phyloP scores from a whole-genome alignment of 805 yeast species.

The Scheffersomyces amazonensis region DNA sequence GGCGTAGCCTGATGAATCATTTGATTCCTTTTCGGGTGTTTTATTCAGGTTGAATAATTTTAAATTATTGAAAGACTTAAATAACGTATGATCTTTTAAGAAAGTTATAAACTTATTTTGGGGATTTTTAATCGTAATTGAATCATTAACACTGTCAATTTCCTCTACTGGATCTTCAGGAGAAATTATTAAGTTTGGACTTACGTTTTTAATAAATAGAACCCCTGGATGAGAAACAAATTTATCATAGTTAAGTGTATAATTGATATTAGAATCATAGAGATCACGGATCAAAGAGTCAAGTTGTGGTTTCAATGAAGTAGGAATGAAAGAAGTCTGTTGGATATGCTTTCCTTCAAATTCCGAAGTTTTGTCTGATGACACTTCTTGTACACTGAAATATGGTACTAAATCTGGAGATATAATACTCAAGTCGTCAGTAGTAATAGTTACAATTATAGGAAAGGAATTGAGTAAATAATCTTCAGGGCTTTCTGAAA shows the following conservation, averaged over 20 bases:
- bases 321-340: no score
- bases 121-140: constrained; percentile 1
- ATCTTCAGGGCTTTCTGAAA: no score
- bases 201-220: constrained; percentile 51
- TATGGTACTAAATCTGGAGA: no score
- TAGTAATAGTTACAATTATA: constrained; percentile 2
- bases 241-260: constrained; percentile 22
- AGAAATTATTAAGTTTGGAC: constrained; percentile 23
- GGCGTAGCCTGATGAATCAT: constrained; percentile 2
- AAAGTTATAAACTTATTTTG: constrained; percentile 9
- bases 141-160: not conserved
- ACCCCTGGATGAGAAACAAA: constrained; percentile 56
- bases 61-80: constrained; percentile 16
- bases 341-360: not conserved
- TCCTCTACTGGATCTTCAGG: not conserved
- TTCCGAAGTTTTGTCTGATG: not conserved
- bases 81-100: constrained; percentile 16
- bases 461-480: no score
- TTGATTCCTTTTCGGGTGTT: constrained; percentile 2
- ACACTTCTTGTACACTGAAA: not conserved
- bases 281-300: constrained; percentile 8
- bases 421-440: not conserved
- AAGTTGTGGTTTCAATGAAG: constrained; percentile 1
- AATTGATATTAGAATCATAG: constrained; percentile 3
- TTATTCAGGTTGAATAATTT: constrained; percentile 15